These are phyloP conservation scores for Colletotrichum sidae DNA, from an alignment of 2,329 filamentous ascomycete species.

Conservation along the genomic window DNA sequence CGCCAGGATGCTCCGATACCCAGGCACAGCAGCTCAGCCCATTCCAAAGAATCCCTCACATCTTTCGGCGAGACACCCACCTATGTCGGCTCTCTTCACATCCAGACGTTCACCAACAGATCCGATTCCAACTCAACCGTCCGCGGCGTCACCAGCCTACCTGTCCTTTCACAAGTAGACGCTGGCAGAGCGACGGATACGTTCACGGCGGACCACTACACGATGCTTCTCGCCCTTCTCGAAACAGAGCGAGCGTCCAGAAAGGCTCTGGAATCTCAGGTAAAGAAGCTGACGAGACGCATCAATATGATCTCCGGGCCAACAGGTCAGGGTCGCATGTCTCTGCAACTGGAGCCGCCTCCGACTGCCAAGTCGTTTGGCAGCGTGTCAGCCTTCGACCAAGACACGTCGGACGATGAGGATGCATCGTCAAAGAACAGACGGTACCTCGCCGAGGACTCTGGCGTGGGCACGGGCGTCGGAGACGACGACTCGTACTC, in stretches of 20 bases:
- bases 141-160: constrained; percentile 59
- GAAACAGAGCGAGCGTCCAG: constrained; percentile 68
- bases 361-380: constrained; percentile 51
- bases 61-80: constrained; percentile 61
- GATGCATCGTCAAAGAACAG: constrained; percentile 36
- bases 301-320: constrained; percentile 57
- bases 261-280: constrained; percentile 66
- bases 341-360: constrained; percentile 44
- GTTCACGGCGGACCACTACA: constrained; percentile 60
- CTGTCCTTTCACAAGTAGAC: constrained; percentile 50
- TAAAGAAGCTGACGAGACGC: constrained; percentile 63
- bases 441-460: constrained; percentile 45
- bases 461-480: constrained; percentile 47
- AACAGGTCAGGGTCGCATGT: constrained; percentile 26
- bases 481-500: constrained; percentile 57
- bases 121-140: constrained; percentile 61
- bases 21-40: constrained; percentile 50
- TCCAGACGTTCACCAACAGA: constrained; percentile 47
- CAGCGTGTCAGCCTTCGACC: constrained; percentile 55
- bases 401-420: constrained; percentile 54
- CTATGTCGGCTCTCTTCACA: constrained; percentile 57
- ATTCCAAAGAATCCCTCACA: constrained; percentile 54
- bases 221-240: constrained; percentile 62
- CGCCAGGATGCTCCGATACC: constrained; percentile 43
- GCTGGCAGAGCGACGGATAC: constrained; percentile 37